Evolutionary conservation across 2,329 filamentous ascomycete species (phyloP), one percentile per base, ranked within the genome.

Genomic region (Trematosphaeria pertusa): DNA sequence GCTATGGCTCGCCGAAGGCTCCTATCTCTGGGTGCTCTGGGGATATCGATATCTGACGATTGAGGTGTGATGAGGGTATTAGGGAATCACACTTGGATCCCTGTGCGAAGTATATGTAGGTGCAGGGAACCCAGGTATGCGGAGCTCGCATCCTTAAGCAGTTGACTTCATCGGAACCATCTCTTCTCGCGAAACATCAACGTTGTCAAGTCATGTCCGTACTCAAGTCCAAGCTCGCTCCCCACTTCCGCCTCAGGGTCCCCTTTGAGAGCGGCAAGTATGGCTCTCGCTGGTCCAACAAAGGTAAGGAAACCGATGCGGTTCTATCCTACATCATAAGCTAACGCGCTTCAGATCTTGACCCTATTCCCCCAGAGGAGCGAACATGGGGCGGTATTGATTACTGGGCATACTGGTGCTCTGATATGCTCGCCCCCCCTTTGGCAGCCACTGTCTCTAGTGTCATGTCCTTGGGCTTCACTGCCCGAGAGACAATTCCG

Each of bases 381-480:
- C 66, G 77, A 51, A 80, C 75, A 15, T 78, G 77, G 77, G 73
- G 73, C 4, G 68, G 64, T 10, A 59, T 73, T 38, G 72, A 76
- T 21, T 78, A 76, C 54, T 74, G 76, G 67, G 72, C 73, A 11
- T 78, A 80, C 56, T 80, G 78, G 78, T 75, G 72, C 48, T 75
- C 72, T 5, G 78, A 80, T 50, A 72, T 78, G 64, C 62, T 75
- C 26, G 73, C 73, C 30, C 73, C 73, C 40, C 73, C 73, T 11
- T 59, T 75, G 10, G 70, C 72, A 12, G 58, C 70, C 20, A 74
- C 72, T 0, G 72, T 73, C 7, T 67, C 62, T 22, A 62, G 69
- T 32, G 74, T 76, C 37, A 75, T 76, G 67, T 65, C 70, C 14
- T 61, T 77, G 9, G 74, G 74, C 4, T 75, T 78, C 43, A 76